Percentiles rank a stretch among this genome's conserved stretches.
Conservation (phyloP, 148 eudicot species). For the Pharnaceum exiguum region DNA sequence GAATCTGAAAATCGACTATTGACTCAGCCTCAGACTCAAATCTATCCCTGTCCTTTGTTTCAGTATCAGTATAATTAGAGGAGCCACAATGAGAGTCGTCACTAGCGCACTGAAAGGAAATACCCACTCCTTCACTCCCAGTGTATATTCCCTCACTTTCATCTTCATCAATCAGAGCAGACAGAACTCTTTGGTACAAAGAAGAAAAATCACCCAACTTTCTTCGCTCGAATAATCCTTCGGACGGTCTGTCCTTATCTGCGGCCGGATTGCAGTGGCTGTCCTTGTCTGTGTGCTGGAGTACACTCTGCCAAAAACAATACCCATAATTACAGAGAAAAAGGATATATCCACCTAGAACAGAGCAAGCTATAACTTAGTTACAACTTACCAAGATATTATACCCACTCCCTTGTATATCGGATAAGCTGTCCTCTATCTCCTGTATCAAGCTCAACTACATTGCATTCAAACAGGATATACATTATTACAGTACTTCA, state of each 20-base stretch:
- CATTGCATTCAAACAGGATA: not conserved
- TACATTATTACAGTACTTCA: not conserved
- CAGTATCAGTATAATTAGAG: slow-evolving; percentile 43
- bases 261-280: slow-evolving; percentile 9
- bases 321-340: slow-evolving; percentile 1
- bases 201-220: slow-evolving; percentile 31
- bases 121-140: slow-evolving; percentile 37
- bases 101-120: slow-evolving; percentile 49
- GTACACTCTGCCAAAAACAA: slow-evolving; percentile 24
- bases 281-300: slow-evolving; percentile 25
- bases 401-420: slow-evolving; percentile 27
- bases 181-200: slow-evolving; percentile 48
- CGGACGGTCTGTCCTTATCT: slow-evolving; percentile 22
- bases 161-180: slow-evolving; percentile 59
- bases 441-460: slow-evolving; percentile 39
- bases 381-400: slow-evolving; percentile 29
- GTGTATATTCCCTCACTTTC: slow-evolving; percentile 33
- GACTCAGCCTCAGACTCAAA: slow-evolving; percentile 56
- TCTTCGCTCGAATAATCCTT: slow-evolving; percentile 21
- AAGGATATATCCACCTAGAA: not conserved
- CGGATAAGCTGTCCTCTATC: slow-evolving; percentile 29
- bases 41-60: slow-evolving; percentile 45
- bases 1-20: slow-evolving; percentile 35
- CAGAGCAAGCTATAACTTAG: slow-evolving; percentile 4
- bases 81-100: slow-evolving; percentile 58